Conservation (phyloP, 116 monocot genomes). For the Cymodocea nodosa region DNA sequence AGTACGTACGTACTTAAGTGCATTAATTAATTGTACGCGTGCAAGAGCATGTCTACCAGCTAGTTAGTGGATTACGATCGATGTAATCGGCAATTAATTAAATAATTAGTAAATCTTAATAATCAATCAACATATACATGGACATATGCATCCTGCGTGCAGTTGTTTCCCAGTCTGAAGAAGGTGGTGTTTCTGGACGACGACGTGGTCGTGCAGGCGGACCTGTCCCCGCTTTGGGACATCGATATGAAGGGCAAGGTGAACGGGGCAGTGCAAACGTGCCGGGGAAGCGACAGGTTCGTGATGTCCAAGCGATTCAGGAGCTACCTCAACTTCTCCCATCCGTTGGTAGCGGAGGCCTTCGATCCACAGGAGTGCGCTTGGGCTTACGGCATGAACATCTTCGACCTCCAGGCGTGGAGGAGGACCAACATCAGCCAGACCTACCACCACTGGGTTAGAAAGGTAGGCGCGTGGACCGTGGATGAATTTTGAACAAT, state of each 20-base stretch:
- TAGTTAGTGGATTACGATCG: too few relatives aligned
- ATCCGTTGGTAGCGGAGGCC: constrained; percentile 35
- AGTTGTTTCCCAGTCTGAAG: constrained; percentile 76
- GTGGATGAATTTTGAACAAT: too few relatives aligned
- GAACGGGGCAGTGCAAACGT: constrained; percentile 69
- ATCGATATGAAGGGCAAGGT: constrained; percentile 69
- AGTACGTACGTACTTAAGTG: too few relatives aligned
- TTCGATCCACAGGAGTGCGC: constrained; percentile 64
- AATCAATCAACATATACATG: too few relatives aligned
- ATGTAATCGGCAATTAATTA: too few relatives aligned
- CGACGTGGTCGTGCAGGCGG: constrained; percentile 71
- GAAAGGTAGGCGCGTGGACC: constrained; percentile 59
- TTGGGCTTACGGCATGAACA: constrained; percentile 92
- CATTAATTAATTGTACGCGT: too few relatives aligned
- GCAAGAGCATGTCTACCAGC: too few relatives aligned
- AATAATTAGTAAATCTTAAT: too few relatives aligned
- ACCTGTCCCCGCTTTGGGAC: constrained; percentile 73
- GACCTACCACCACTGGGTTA: constrained; percentile 70
- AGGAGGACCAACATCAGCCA: constrained; percentile 74
- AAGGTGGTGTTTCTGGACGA: constrained; percentile 87
- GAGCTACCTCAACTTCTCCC: constrained; percentile 86
- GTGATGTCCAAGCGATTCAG: constrained; percentile 68
- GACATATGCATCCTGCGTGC: too few relatives aligned
- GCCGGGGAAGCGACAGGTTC: constrained; percentile 39
- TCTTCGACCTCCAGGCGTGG: constrained; percentile 85